Percentiles rank a stretch among this genome's conserved stretches.
These are phyloP conservation scores for Termitomyces sp. DNA, from an alignment of 768 basidiomycete genomes.

Conservation along the genomic window DNA sequence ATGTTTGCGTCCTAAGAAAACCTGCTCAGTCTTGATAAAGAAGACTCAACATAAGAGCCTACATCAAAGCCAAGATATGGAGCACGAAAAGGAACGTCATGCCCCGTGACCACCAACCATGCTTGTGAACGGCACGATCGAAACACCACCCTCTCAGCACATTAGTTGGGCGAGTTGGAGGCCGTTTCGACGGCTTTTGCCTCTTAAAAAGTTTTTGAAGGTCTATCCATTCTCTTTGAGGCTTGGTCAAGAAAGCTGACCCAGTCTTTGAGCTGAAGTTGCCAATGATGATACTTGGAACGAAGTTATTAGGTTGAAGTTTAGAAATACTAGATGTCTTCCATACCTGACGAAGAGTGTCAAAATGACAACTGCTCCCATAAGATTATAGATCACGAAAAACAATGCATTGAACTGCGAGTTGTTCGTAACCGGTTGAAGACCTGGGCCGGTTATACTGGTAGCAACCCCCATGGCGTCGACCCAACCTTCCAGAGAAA, in stretches of 20 bases:
- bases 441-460: conserved; percentile 65
- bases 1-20: conserved; percentile 71
- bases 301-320: conserved; percentile 8
- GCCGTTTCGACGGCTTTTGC: conserved; percentile 83
- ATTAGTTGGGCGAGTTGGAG: conserved; percentile 53
- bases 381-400: conserved; percentile 86
- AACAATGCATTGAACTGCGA: conserved; percentile 86
- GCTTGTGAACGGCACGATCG: conserved; percentile 85
- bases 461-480: conserved; percentile 85
- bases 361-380: conserved; percentile 87
- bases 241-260: conserved; percentile 76
- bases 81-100: conserved; percentile 78
- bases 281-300: conserved; percentile 84
- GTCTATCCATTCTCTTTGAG: conserved; percentile 94
- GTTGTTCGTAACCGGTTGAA: conserved; percentile 69
- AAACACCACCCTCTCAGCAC: conserved; percentile 80
- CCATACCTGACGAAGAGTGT: conserved; percentile 87
- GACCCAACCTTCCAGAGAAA: conserved; percentile 96
- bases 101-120: conserved; percentile 85
- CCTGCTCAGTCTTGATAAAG: not conserved
- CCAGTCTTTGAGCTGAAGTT: conserved; percentile 90
- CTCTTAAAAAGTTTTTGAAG: conserved; percentile 84
- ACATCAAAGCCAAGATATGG: conserved; percentile 86
- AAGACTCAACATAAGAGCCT: conserved; percentile 22
- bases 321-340: not conserved